Evolutionary conservation across 176 grass and related monocot genomes (phyloP).

Genomic region (Cymbopogon citratus): DNA sequence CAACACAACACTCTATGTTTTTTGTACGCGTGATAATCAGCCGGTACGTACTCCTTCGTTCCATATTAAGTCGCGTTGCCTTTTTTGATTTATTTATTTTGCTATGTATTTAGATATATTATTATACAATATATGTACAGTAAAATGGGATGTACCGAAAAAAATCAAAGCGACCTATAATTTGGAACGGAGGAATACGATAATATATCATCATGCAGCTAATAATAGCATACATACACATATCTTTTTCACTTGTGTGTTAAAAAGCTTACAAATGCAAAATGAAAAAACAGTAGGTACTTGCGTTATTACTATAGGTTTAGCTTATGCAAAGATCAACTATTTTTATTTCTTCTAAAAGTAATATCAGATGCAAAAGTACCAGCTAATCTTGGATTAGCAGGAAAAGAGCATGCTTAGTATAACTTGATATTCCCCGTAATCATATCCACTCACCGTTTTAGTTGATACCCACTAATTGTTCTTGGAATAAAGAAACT

Average conservation of each 20-base stretch:
- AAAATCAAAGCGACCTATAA: too few relatives aligned
- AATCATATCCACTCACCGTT: slow-evolving; percentile 6
- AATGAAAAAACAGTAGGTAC: background rate
- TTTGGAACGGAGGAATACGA: too few relatives aligned
- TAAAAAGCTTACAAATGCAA: too few relatives aligned
- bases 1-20: slow-evolving; percentile 10
- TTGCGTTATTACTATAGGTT: background rate
- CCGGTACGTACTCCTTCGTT: too few relatives aligned
- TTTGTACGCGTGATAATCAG: background rate
- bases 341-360: background rate
- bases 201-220: too few relatives aligned
- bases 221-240: too few relatives aligned
- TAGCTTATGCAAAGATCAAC: background rate
- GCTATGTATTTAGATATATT: too few relatives aligned
- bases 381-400: background rate
- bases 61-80: too few relatives aligned
- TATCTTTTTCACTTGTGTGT: too few relatives aligned
- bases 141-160: too few relatives aligned
- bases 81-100: too few relatives aligned
- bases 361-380: background rate
- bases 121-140: too few relatives aligned
- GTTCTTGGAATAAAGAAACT: slow-evolving; percentile 26
- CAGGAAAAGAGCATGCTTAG: background rate
- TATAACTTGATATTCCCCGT: background rate
- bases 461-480: slow-evolving; percentile 10